These are phyloP conservation scores for Talaromyces sp. DNA, from an alignment of 2,329 filamentous ascomycete genomes.

Conservation along the genomic window DNA sequence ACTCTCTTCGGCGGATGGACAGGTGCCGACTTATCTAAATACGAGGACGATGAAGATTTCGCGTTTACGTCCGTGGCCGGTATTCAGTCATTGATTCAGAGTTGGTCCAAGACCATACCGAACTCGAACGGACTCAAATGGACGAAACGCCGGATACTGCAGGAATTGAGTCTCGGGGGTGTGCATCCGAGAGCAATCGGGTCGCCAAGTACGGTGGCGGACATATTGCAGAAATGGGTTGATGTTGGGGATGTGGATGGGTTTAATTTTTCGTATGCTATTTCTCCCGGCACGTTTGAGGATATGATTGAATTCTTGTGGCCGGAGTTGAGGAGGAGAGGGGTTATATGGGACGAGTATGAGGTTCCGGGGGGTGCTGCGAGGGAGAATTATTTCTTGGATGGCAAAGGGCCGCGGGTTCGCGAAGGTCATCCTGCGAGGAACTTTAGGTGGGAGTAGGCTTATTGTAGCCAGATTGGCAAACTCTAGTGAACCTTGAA, in stretches of 20 bases:
- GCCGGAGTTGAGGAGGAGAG: conserved; percentile 41
- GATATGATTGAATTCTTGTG: conserved; percentile 51
- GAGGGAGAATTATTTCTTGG: conserved; percentile 39
- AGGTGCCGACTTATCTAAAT: conserved; percentile 44
- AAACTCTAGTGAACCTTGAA: not conserved
- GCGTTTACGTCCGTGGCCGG: conserved; percentile 41
- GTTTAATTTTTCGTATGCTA: conserved; percentile 48
- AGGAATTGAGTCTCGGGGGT: conserved; percentile 34
- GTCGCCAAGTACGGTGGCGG: conserved; percentile 35
- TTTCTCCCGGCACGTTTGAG: conserved; percentile 52
- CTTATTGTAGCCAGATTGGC: no score
- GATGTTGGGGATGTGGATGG: conserved; percentile 43
- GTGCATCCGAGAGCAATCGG: conserved; percentile 37
- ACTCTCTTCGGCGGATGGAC: conserved; percentile 49
- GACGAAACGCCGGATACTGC: conserved; percentile 36
- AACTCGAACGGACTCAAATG: conserved; percentile 40
- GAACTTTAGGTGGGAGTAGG: conserved; percentile 9
- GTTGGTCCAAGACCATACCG: conserved; percentile 44
- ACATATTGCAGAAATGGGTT: conserved; percentile 44
- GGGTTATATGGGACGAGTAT: conserved; percentile 41
- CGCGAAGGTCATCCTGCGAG: conserved; percentile 13
- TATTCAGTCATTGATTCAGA: conserved; percentile 45
- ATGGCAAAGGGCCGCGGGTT: conserved; percentile 27
- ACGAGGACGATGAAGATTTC: conserved; percentile 47
- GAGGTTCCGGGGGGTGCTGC: conserved; percentile 37